Percentiles rank a stretch among this genome's conserved stretches.
Evolutionary conservation across 1,284 basidiomycete genomes (phyloP).

Genomic region (Boletus hoseneyae): DNA sequence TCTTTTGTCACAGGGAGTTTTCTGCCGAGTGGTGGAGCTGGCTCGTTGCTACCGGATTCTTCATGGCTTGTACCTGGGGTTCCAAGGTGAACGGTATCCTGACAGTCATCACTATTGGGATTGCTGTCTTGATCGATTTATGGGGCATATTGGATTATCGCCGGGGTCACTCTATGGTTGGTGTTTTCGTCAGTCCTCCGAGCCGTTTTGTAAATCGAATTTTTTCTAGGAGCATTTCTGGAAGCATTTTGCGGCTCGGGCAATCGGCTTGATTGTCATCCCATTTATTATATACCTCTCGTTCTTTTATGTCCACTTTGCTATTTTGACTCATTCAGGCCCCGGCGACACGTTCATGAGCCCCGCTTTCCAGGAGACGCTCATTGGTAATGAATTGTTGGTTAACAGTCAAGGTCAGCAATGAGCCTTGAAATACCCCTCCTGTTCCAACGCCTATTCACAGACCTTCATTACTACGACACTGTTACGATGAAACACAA

Average conservation of each 20-base stretch:
- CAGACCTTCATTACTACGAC: constrained; percentile 94
- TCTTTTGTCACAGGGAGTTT: constrained; percentile 63
- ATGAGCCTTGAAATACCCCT: not conserved
- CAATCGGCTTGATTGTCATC: constrained; percentile 82
- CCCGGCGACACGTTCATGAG: constrained; percentile 98
- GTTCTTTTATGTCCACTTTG: constrained; percentile 97
- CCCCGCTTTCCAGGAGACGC: constrained; percentile 95
- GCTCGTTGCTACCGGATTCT: constrained; percentile 87
- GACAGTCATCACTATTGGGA: constrained; percentile 86
- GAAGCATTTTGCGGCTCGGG: constrained; percentile 86
- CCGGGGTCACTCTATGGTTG: constrained; percentile 80
- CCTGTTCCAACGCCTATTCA: constrained; percentile 7
- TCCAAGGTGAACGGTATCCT: constrained; percentile 98
- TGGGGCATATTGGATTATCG: constrained; percentile 93
- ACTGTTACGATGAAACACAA: constrained; percentile 87
- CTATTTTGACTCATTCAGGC: constrained; percentile 86
- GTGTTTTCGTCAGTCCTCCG: constrained; percentile 25
- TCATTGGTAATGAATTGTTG: constrained; percentile 89
- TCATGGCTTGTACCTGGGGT: constrained; percentile 93
- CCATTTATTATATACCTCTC: constrained; percentile 91
- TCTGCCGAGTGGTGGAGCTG: constrained; percentile 92
- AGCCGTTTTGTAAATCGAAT: constrained; percentile 3
- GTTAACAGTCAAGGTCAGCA: constrained; percentile 81
- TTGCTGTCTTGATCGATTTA: constrained; percentile 89
- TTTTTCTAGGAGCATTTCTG: constrained; percentile 78